These are phyloP conservation scores for Mortierella antarctica DNA, from an alignment of 192 early-diverging fungal species.

Conservation along the genomic window DNA sequence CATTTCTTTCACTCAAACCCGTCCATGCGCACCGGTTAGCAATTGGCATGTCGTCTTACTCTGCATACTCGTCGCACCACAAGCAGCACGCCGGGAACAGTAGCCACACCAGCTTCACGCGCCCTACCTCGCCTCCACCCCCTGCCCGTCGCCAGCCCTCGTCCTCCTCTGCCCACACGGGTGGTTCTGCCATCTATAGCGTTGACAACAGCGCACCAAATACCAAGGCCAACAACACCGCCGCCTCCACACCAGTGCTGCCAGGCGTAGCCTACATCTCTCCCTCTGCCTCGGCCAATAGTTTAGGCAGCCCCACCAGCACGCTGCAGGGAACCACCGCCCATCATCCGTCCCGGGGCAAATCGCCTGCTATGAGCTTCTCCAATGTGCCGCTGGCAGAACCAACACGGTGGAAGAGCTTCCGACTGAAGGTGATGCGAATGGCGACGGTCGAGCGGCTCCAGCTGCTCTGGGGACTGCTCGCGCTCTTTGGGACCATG, in stretches of 20 bases:
- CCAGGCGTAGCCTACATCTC: not conserved
- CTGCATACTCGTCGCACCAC: constrained; percentile 27
- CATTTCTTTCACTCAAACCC: not conserved
- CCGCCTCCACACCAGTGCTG: not conserved
- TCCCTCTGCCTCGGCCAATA: not conserved
- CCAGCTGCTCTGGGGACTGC: constrained; percentile 38
- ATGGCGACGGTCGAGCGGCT: constrained; percentile 48
- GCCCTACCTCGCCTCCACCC: not conserved
- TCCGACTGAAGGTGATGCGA: constrained; percentile 33
- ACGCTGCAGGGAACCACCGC: constrained; percentile 1
- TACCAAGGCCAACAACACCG: constrained; percentile 5
- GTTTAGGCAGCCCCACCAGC: constrained; percentile 13
- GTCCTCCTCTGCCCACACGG: not conserved
- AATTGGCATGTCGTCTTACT: constrained; percentile 33
- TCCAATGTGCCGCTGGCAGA: constrained; percentile 11
- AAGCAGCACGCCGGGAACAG: not conserved
- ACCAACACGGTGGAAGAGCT: constrained; percentile 25
- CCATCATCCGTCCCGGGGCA: not conserved
- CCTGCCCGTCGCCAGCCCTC: too few species aligned
- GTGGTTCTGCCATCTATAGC: not conserved
- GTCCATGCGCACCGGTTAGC: not conserved
- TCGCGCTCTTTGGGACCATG: constrained; percentile 38
- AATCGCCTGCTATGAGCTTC: constrained; percentile 2
- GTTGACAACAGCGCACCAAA: constrained; percentile 1
- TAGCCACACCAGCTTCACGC: not conserved